Evolutionary conservation across 2,329 filamentous ascomycete species (phyloP), one percentile per base, ranked within the genome.

Genomic region (Huntiella savannae): DNA sequence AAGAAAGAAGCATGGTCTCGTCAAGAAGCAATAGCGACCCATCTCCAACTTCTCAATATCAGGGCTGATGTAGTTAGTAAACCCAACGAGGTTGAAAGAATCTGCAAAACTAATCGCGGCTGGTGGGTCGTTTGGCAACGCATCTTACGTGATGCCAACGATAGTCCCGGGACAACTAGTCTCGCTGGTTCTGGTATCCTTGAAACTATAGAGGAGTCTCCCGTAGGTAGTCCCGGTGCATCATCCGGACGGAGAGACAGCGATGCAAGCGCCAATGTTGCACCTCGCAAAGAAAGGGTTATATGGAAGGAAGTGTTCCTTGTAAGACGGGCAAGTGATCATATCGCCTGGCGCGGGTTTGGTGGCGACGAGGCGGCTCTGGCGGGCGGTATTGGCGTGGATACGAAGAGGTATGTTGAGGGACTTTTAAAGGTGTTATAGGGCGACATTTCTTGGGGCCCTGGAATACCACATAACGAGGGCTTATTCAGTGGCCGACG

Each of bases 361-460:
- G 54, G 62, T 28, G 55, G 57, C 13, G 57, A 55, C n/a, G 53
- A 76, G 1, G 70, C 68, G 15, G 70, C 70, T 47, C 59, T 85
- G 52, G 75, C 73, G 0, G 77, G 82, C 55, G 82, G 81, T 0
- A 83, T 87, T 52, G 82, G 82, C 0, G 69, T 86, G 33, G 82
- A 87, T 63, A 83, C 81, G 28, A 70, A 77, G 58, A 72, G 71
- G 56, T 86, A 86, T 59, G 74, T 86, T 3, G 81, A 86, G 58
- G 76, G 75, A 1, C 57, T 87, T 47, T 62, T 86, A 58, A 82
- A 69, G 34, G 40, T 50, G 41, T 28, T 50, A 34, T 46, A 49
- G 47, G 28, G 12, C 33, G 15, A 36, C 19, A 39, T 36, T 36
- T 17, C 32, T 33, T 49, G 42, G 46, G 22, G 22, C 7, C 6